Evolutionary conservation across 257 asterid genomes (phyloP).

Genomic region (Fraxinus pennsylvanica): DNA sequence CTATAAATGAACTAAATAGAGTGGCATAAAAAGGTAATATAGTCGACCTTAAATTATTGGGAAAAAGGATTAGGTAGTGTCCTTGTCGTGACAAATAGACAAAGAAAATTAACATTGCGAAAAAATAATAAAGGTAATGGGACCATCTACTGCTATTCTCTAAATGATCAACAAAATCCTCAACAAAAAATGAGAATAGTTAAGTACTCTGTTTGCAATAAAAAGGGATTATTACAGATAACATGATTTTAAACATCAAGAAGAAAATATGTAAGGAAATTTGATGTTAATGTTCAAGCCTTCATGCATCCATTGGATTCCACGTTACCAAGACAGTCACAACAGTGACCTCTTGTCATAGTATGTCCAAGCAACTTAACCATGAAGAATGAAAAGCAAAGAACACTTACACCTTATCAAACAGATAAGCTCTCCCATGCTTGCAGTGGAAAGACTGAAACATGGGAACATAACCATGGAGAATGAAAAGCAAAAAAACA

Average conservation of each 20-base stretch:
- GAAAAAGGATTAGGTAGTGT: background rate
- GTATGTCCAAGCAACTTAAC: background rate
- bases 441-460: background rate
- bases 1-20: background rate
- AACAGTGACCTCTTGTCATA: background rate
- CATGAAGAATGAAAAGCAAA: background rate
- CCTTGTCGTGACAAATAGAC: background rate
- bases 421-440: constrained; percentile 7
- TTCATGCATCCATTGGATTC: background rate
- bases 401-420: constrained; percentile 1
- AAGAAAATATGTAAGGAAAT: background rate
- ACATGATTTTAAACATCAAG: background rate
- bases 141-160: background rate
- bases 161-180: background rate
- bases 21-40: background rate
- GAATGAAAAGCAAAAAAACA: background rate
- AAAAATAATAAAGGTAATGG: background rate
- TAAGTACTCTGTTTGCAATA: background rate
- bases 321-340: background rate
- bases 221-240: background rate
- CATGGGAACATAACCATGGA: background rate
- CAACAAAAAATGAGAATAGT: background rate
- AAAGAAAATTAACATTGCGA: background rate
- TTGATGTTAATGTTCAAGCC: background rate
- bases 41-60: background rate